phyloP scores from a whole-genome alignment of 345 rosid genomes.

The Noccaea bulbosa region DNA sequence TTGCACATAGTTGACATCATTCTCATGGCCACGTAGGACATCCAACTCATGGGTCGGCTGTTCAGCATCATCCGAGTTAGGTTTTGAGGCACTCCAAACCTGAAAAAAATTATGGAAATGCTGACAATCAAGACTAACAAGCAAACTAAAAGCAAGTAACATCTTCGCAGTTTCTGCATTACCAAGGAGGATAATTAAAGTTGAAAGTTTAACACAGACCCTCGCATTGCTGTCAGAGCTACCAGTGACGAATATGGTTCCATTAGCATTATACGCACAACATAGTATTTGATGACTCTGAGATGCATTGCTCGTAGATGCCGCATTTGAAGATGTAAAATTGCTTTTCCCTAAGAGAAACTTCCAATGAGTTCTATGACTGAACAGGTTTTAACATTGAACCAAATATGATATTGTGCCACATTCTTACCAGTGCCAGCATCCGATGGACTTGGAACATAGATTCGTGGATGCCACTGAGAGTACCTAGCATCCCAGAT shows the following conservation, averaged over 20 bases:
- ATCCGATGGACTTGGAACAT: conserved; percentile 77
- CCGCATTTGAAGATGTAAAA: conserved; percentile 54
- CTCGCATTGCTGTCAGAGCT: conserved; percentile 97
- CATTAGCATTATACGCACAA: conserved; percentile 94
- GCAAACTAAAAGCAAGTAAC: conserved; percentile 20
- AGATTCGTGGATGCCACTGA: conserved; percentile 68
- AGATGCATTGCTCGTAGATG: conserved; percentile 62
- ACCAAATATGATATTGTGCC: conserved; percentile 17
- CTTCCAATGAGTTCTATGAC: conserved; percentile 36
- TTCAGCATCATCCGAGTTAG: conserved; percentile 61
- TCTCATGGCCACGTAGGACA: conserved; percentile 89
- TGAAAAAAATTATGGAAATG: conserved; percentile 51
- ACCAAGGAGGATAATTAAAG: conserved; percentile 38
- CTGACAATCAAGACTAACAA: conserved; percentile 30
- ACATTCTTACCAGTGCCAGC: conserved; percentile 61
- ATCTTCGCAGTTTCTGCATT: conserved; percentile 31
- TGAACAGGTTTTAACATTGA: conserved; percentile 4
- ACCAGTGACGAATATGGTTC: conserved; percentile 97
- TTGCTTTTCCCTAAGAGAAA: conserved; percentile 62
- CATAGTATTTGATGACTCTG: conserved; percentile 85
- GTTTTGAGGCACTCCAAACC: conserved; percentile 96
- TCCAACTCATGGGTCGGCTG: conserved; percentile 94
- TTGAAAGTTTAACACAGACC: conserved; percentile 60
- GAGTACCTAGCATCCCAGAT: conserved; percentile 98
- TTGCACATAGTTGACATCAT: conserved; percentile 97